A percentile compares a stretch with the other conserved stretches of the same genome.
Conservation (phyloP, 176 grass and related monocot genomes). For the Oryza punctata region DNA sequence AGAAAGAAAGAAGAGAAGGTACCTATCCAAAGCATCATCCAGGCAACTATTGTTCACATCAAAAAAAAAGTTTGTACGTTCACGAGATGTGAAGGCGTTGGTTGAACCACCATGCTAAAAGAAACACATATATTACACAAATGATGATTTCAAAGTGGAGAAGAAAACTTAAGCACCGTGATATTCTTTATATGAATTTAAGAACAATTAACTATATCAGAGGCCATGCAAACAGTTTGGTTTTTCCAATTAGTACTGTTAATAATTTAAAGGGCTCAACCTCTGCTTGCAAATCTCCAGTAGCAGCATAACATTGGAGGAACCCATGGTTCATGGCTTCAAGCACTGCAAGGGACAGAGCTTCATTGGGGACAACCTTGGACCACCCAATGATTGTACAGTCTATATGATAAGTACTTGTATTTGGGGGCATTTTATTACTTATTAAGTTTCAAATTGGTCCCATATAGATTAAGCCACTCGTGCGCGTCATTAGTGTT, state of each 20-base stretch:
- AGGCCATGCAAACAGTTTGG: not conserved
- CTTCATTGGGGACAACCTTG: not conserved
- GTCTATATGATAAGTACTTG: no score
- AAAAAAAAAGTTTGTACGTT: constrained; percentile 86
- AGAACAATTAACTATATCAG: not conserved
- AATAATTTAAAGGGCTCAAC: not conserved
- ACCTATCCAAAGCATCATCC: constrained; percentile 94
- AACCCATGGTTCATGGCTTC: not conserved
- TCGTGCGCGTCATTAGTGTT: not conserved
- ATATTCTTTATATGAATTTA: constrained; percentile 24
- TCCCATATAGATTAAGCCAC: not conserved
- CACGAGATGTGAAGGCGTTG: constrained; percentile 82
- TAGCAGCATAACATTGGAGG: not conserved
- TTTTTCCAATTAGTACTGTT: constrained; percentile 14
- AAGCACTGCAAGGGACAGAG: not conserved
- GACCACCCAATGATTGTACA: not conserved
- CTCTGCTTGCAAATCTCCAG: not conserved
- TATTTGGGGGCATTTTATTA: no score
- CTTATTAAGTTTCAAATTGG: not conserved
- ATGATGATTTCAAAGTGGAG: constrained; percentile 23
- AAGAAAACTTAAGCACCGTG: not conserved
- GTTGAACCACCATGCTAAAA: constrained; percentile 91
- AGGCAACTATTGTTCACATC: constrained; percentile 84
- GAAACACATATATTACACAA: constrained; percentile 39
- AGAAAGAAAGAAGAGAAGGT: constrained; percentile 15